These are phyloP conservation scores for Amanita brunnescens DNA, from an alignment of 768 basidiomycete species.

Conservation along the genomic window DNA sequence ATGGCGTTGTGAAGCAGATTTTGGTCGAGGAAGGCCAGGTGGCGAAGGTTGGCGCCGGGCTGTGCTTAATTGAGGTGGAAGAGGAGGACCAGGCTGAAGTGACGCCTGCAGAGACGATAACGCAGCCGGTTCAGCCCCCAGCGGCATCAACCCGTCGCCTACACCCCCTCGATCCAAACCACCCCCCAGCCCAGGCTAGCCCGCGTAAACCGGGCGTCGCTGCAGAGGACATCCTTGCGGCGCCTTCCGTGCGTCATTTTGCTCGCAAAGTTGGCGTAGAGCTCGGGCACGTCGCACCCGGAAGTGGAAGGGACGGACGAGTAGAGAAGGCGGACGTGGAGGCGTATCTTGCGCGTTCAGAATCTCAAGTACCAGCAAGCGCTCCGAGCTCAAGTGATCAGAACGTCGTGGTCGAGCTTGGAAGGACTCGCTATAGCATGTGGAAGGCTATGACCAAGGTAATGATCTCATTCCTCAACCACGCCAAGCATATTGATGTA, in stretches of 20 bases:
- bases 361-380: too few species aligned
- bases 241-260: slow-evolving; percentile 72
- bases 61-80: slow-evolving; percentile 79
- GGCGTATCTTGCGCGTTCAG: slow-evolving; percentile 36
- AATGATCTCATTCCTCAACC: slow-evolving; percentile 6
- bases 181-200: slow-evolving; percentile 10
- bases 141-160: slow-evolving; percentile 16
- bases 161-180: slow-evolving; percentile 63
- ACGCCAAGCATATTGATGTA: neutral
- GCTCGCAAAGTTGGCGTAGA: slow-evolving; percentile 61
- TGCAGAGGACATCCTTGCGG: slow-evolving; percentile 44
- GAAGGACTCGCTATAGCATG: slow-evolving; percentile 75
- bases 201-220: slow-evolving; percentile 9
- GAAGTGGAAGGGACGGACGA: slow-evolving; percentile 67
- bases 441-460: slow-evolving; percentile 88
- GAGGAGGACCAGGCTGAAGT: slow-evolving; percentile 20
- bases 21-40: slow-evolving; percentile 76
- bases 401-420: slow-evolving; percentile 63
- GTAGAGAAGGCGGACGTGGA: slow-evolving; percentile 72
- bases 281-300: slow-evolving; percentile 45
- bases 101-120: neutral
- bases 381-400: neutral
- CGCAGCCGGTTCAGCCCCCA: neutral
- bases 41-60: slow-evolving; percentile 70
- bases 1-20: slow-evolving; percentile 64